Base-by-base conservation (phyloP, 345 rosid species). In the Brassica nigra region DNA sequence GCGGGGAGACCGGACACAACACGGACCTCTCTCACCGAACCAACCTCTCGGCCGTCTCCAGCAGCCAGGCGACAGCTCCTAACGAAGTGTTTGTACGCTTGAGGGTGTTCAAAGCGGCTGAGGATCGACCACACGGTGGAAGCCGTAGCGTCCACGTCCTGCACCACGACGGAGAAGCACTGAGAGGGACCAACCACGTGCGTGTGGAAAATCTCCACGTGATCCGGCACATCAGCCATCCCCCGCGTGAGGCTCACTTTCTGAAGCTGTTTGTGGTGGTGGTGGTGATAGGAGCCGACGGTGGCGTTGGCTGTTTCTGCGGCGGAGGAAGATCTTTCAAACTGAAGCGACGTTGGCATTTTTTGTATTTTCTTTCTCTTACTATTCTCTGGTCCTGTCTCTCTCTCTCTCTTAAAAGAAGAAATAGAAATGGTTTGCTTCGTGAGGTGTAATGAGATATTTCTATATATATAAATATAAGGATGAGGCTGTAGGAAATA, bases 1-100 rank as follows among this genome's bases (percentile, higher is more conserved):
- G 97, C 99, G 0, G 99, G 97, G 4, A 95, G 86, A 34, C 99
- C 99, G 1, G 99, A 92, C 14, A 95, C 86, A 55, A 95, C 97
- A 58, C 75, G 86, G 30, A 92, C 87, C 83, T 92, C 90, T 3
- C 97, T 88, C 20, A 94, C 82, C 4, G 87, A 86, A 0, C 99
- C 99, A 0, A 91, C 91, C 27, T 77, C 78, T 49, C 71, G 70
- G 2, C 99, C 99, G 65, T 95, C 88, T 0, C 99, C 97, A 54
- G 79, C 33, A 73, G 86, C 85, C 61, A 95, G 83, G 54, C 86
- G 87, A 82, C 97, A 95, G 84, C 88, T 90, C 84, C 75, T 91
- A 4, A 95, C 74, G 49, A 95, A 92, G 81, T 89, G 87, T 71
- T 95, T 95, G 82, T 95, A 95, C 5, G 87, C 91, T 77, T 91